Evolutionary conservation across 306 rosid species (phyloP), one percentile per base, ranked within the genome.

Genomic region (Phaseolus lunatus): DNA sequence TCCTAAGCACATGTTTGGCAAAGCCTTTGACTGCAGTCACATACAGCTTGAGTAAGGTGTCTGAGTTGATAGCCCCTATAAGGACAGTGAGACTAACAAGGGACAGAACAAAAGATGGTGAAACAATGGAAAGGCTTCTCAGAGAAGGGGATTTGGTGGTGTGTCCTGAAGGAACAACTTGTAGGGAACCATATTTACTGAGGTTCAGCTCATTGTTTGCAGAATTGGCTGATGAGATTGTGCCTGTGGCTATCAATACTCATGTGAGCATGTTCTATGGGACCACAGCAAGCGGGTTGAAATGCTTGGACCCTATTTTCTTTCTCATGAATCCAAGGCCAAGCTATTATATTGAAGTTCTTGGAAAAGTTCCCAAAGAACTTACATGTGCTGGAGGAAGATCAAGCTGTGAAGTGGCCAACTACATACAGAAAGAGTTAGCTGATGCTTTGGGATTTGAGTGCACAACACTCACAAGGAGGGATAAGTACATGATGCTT

Each of bases 121-220:
- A 85, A 2, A 83, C 93, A 3, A 95, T 95, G 97, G 72, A 86
- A 77, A 85, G 22, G 31, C 27, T 90, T 10, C 85, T 95, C 0
- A 75, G 31, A 1, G 86, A 91, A 86, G 99, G 97, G 3, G 97
- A 95, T 47, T 80, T 95, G 81, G 97, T 92, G 22, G 99, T 95
- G 5, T 95, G 99, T 49, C 99, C 99, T 22, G 99, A 95, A 80
- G 99, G 99, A 70, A 95, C 99, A 72, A 95, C 99, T 5, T 95
- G 99, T 44, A 87, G 99, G 26, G 97, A 95, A 79, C 99, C 99
- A 10, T 95, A 92, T 65, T 41, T 95, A 67, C 33, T 95, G 44
- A 89, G 99, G 65, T 95, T 95, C 54, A 95, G 97, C 72, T 93
- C 97, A 7, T 22, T 95, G 11, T 95, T 95, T 84, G 99, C 99